phyloP scores from a whole-genome alignment of 2,329 filamentous ascomycete genomes.

The Ophiobolus disseminans region DNA sequence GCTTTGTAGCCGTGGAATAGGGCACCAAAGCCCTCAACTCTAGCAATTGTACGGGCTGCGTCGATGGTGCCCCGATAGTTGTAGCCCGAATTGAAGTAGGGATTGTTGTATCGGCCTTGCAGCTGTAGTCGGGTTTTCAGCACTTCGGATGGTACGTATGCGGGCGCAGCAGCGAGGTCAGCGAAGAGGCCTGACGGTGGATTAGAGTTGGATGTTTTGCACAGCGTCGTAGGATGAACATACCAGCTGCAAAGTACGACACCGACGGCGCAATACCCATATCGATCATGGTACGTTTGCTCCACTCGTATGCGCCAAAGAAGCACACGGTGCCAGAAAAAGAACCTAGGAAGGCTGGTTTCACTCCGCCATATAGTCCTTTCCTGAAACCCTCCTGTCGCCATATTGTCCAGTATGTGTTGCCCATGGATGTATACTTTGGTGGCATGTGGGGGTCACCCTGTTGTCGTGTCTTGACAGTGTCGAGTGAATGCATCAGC shows the following conservation, averaged over 20 bases:
- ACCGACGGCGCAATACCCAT: constrained; percentile 80
- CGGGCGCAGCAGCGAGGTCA: constrained; percentile 86
- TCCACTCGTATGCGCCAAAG: constrained; percentile 96
- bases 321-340: constrained; percentile 94
- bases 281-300: constrained; percentile 88
- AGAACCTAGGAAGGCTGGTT: constrained; percentile 87
- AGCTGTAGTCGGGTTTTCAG: constrained; percentile 96
- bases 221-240: constrained; percentile 21
- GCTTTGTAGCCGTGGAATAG: constrained; percentile 98
- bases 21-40: constrained; percentile 80
- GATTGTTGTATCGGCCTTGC: constrained; percentile 94
- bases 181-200: constrained; percentile 76
- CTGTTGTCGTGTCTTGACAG: constrained; percentile 97
- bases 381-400: constrained; percentile 86
- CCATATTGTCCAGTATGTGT: constrained; percentile 91
- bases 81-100: constrained; percentile 90
- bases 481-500: constrained; percentile 98
- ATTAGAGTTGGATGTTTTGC: neutral
- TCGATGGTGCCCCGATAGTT: constrained; percentile 90
- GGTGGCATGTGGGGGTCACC: constrained; percentile 92
- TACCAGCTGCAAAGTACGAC: constrained; percentile 85
- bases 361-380: constrained; percentile 91
- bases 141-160: constrained; percentile 97
- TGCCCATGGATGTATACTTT: constrained; percentile 88
- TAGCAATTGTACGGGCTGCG: constrained; percentile 83